Evolutionary conservation across 306 rosid genomes (phyloP).

Genomic region (Cicer cuneatum): DNA sequence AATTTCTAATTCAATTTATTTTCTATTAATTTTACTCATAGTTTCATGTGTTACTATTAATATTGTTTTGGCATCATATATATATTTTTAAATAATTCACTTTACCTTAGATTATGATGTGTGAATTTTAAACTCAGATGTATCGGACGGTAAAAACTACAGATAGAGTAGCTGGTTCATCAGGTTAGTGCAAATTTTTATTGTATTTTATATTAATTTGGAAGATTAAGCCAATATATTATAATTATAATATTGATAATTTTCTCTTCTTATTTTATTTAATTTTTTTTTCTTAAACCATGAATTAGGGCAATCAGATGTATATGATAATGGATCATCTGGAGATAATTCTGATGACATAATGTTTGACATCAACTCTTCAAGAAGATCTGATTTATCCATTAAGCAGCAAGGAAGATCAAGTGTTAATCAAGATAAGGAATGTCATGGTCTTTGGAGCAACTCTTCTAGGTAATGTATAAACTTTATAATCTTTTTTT

Average conservation of each 20-base stretch:
- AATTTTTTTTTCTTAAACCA: background rate
- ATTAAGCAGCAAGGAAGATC: conserved; percentile 65
- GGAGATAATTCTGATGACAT: conserved; percentile 87
- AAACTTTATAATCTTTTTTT: background rate
- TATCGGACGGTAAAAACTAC: conserved; percentile 97
- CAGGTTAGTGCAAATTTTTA: conserved; percentile 57
- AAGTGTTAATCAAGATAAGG: conserved; percentile 61
- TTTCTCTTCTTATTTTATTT: background rate
- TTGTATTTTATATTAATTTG: background rate
- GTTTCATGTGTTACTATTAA: background rate
- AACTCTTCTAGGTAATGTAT: conserved; percentile 85
- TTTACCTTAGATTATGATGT: background rate
- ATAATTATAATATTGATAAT: background rate
- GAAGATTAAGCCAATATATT: background rate
- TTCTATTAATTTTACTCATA: conserved; percentile 2
- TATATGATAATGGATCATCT: conserved; percentile 84
- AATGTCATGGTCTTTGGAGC: conserved; percentile 75
- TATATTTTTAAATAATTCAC: background rate
- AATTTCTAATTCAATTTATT: conserved; percentile 29
- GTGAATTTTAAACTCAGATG: conserved; percentile 64
- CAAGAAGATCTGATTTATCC: conserved; percentile 58
- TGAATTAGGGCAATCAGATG: conserved; percentile 76
- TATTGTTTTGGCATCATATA: background rate
- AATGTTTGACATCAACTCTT: conserved; percentile 69
- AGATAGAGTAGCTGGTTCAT: conserved; percentile 84